phyloP scores from a whole-genome alignment of 768 basidiomycete genomes.

The Auriculariales sp. region DNA sequence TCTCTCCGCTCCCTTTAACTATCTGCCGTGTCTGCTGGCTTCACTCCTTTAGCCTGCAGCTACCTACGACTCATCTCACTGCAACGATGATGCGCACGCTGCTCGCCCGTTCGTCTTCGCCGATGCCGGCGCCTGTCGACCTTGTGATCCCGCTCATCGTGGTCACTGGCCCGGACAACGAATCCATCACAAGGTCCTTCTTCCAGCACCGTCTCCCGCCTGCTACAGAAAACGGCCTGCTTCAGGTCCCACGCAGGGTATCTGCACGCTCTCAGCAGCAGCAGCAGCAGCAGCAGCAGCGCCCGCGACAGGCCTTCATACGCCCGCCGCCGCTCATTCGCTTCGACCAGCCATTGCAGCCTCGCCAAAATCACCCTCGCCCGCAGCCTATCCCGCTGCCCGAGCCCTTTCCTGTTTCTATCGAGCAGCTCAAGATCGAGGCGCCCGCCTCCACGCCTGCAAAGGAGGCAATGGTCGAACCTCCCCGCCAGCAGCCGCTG shows the following conservation, averaged over 20 bases:
- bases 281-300: too few species aligned
- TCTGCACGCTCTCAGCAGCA: too few species aligned
- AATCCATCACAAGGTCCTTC: not conserved
- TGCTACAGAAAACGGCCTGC: not conserved
- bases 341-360: too few species aligned
- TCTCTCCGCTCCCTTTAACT: not conserved
- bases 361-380: too few species aligned
- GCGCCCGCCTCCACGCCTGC: not conserved
- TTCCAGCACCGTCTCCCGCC: not conserved
- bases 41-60: not conserved
- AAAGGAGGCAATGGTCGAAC: too few species aligned
- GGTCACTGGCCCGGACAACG: not conserved
- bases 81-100: not conserved
- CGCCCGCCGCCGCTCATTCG: too few species aligned
- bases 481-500: too few species aligned
- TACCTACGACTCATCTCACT: not conserved
- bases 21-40: not conserved
- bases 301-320: too few species aligned
- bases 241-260: not conserved
- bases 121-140: not conserved
- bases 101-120: not conserved
- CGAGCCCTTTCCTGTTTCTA: not conserved
- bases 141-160: not conserved
- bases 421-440: too few species aligned
- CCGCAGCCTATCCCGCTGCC: not conserved